A percentile compares a stretch with the other conserved stretches of the same genome.
phyloP scores from a whole-genome alignment of 139 green algal genomes.

The Chlamydomonas urium region DNA sequence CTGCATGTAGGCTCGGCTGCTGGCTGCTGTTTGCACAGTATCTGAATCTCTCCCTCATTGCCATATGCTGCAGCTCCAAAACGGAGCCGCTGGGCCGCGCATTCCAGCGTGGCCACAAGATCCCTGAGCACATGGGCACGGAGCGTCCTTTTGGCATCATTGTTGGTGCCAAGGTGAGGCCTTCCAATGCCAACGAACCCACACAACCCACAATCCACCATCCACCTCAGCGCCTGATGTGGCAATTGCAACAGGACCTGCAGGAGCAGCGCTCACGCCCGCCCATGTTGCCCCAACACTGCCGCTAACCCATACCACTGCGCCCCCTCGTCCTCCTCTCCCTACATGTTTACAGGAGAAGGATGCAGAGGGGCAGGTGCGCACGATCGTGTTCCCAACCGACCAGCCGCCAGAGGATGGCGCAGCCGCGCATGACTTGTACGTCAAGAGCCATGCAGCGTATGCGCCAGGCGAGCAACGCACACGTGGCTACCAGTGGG shows the following conservation, averaged over 20 bases:
- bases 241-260: too few species aligned
- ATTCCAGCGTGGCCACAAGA: constrained; percentile 51
- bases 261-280: too few species aligned
- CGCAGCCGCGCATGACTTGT: constrained; percentile 26
- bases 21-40: too few species aligned
- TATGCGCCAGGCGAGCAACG: constrained; percentile 45
- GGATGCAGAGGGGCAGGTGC: constrained; percentile 33
- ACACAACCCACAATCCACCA: too few species aligned
- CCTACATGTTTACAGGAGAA: constrained; percentile 23
- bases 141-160: constrained; percentile 46
- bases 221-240: too few species aligned
- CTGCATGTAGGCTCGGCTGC: too few species aligned
- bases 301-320: too few species aligned
- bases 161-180: constrained; percentile 46
- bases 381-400: constrained; percentile 44
- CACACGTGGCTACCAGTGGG: constrained; percentile 62
- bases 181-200: too few species aligned
- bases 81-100: constrained; percentile 57
- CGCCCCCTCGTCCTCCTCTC: background rate
- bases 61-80: constrained; percentile 45
- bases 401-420: constrained; percentile 27
- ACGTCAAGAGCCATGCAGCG: constrained; percentile 54
- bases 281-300: too few species aligned
- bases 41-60: too few species aligned
- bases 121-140: constrained; percentile 53